phyloP scores from a whole-genome alignment of 2,329 filamentous ascomycete genomes.

The Aureobasidium zeae region DNA sequence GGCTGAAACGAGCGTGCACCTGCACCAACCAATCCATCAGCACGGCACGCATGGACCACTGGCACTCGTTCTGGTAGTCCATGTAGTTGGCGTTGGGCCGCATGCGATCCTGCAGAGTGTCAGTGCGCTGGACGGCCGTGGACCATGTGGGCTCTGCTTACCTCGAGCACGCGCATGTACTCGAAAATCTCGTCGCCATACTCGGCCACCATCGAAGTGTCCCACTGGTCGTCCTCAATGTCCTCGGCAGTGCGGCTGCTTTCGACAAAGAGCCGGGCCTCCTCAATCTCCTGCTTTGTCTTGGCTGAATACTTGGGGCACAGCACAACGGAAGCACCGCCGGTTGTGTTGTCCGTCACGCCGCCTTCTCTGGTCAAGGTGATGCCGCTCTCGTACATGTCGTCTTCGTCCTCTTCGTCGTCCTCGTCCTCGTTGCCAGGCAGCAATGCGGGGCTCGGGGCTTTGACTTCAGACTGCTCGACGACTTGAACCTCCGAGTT shows the following conservation, averaged over 20 bases:
- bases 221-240: slow-evolving; percentile 79
- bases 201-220: slow-evolving; percentile 95
- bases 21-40: slow-evolving; percentile 98
- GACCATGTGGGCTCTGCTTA: slow-evolving; percentile 30
- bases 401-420: slow-evolving; percentile 67
- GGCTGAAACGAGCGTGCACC: slow-evolving; percentile 81
- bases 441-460: slow-evolving; percentile 5
- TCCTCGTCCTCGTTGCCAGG: slow-evolving; percentile 43
- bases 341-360: slow-evolving; percentile 60
- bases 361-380: slow-evolving; percentile 57
- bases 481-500: not conserved
- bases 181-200: slow-evolving; percentile 93
- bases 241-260: slow-evolving; percentile 59
- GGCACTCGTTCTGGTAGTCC: slow-evolving; percentile 92
- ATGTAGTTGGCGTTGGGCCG: slow-evolving; percentile 89
- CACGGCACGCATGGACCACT: slow-evolving; percentile 97
- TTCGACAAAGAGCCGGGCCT: slow-evolving; percentile 58
- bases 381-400: slow-evolving; percentile 59
- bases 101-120: slow-evolving; percentile 53
- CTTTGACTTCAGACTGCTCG: not conserved
- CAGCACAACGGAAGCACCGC: slow-evolving; percentile 55
- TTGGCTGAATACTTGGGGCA: slow-evolving; percentile 63
- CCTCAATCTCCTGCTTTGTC: slow-evolving; percentile 62
- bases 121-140: slow-evolving; percentile 19
- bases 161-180: slow-evolving; percentile 86